Base-by-base conservation (phyloP, 75 land plant genomes). In the Cryptomeria japonica region DNA sequence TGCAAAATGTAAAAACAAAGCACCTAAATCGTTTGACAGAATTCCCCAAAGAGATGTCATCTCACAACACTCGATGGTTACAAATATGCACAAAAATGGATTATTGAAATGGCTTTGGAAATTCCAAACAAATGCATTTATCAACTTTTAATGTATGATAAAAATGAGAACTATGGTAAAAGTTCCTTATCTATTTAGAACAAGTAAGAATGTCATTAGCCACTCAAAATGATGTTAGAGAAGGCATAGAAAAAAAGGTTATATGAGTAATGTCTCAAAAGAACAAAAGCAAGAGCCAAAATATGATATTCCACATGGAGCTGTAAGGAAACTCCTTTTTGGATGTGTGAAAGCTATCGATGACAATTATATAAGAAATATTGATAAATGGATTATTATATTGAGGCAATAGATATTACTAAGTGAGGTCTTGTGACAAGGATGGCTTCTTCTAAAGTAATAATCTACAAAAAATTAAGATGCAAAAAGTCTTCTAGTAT, bases 261-360 rank as follows among this genome's bases (percentile, higher is more conserved):
- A 37, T 19, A 80, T 25, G 46, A 80, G 9, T 41, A 80, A 22
- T 9, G 11, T 42, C 42, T 80, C 83, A 80, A 42, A 22, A 39
- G 83, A 80, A 41, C 83, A 80, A 41, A 18, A 80, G 83, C 47
- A 80, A 80, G 47, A 38, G 28, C 42, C 28, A 42, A 47, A 80
- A 86, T 90, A 86, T 55, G 84, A 86, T 78, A 87, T 87, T 28
- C 88, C 88, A 15, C 68, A 38, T 41, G 86, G 90, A 42, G 92
- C 91, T 88, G 83, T 92, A 75, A 92, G 89, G 39, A 88, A 91
- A 80, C 47, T 90, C 0, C 92, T 97, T 14, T 85, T 96, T 72
- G 88, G 89, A n/a, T 95, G 96, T 89, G 96, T 95, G 3, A 90
- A 89, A 88, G 93, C 94, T 18, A 47, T 96, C 3, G 90, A 91